phyloP scores from a whole-genome alignment of 345 rosid species.

The Sonneratia alba region DNA sequence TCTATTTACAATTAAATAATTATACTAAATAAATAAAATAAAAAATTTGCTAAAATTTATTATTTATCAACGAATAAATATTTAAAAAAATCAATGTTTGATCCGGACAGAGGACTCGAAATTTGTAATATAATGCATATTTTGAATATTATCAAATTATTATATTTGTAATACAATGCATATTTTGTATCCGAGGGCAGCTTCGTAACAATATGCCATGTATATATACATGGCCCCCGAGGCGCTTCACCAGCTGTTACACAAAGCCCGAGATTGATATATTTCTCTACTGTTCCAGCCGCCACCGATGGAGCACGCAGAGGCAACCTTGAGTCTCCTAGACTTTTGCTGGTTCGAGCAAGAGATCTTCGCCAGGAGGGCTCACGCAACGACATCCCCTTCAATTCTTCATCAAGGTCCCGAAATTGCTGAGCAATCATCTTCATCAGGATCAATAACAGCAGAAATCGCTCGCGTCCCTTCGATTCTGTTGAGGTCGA shows the following conservation, averaged over 20 bases:
- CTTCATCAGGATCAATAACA: constrained; percentile 14
- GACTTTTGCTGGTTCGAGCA: constrained; percentile 40
- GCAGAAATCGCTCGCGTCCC: constrained; percentile 11
- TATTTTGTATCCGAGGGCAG: not conserved
- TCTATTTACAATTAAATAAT: no score
- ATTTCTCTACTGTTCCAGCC: constrained; percentile 1
- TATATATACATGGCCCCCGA: not conserved
- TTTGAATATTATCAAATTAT: not conserved
- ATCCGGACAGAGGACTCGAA: not conserved
- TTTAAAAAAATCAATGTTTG: no score
- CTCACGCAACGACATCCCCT: not conserved
- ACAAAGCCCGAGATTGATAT: not conserved
- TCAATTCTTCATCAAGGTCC: no score
- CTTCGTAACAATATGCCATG: not conserved
- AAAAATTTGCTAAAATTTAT: no score
- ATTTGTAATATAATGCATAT: not conserved
- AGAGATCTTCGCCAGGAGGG: constrained; percentile 28
- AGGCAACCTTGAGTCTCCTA: constrained; percentile 26
- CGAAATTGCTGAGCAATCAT: no score
- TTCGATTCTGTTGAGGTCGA: constrained; percentile 30
- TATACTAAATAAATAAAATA: no score
- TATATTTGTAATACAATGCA: not conserved
- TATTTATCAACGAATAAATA: no score
- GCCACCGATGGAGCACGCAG: constrained; percentile 26
- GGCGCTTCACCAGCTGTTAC: not conserved